Evolutionary conservation across 2,329 filamentous ascomycete species (phyloP).

Genomic region (Aureobasidium sp.): DNA sequence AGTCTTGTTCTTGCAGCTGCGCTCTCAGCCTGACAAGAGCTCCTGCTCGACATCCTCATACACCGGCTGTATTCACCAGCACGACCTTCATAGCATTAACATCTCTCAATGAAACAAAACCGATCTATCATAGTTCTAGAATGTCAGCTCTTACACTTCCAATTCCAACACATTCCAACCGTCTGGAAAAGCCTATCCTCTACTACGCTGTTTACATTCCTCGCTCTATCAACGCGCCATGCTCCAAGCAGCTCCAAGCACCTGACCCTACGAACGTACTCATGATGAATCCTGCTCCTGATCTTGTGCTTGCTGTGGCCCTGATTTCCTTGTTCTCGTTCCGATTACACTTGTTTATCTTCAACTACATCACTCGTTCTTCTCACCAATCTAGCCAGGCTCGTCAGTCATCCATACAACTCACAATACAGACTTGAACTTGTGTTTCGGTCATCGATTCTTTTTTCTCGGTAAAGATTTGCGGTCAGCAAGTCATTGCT

Average conservation of each 20-base stretch:
- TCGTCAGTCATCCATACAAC: too few species aligned
- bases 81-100: too few species aligned
- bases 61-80: not conserved
- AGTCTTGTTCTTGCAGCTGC: not conserved
- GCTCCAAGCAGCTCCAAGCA: too few species aligned
- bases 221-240: not conserved
- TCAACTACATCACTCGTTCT: not conserved
- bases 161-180: slow-evolving; percentile 3
- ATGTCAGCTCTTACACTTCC: not conserved
- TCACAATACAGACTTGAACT: too few species aligned
- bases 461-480: too few species aligned
- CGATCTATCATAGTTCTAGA: not conserved
- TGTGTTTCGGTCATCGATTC: too few species aligned
- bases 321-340: not conserved
- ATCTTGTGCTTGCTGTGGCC: not conserved
- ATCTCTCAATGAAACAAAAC: not conserved
- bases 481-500: too few species aligned
- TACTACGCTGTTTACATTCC: slow-evolving; percentile 6
- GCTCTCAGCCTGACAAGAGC: not conserved
- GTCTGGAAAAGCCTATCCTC: not conserved
- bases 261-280: not conserved
- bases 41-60: not conserved
- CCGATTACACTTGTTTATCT: not conserved
- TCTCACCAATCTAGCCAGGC: not conserved
- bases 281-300: not conserved